These are phyloP conservation scores for Lagerstroemia speciosa DNA, from an alignment of 345 rosid genomes.

Conservation along the genomic window DNA sequence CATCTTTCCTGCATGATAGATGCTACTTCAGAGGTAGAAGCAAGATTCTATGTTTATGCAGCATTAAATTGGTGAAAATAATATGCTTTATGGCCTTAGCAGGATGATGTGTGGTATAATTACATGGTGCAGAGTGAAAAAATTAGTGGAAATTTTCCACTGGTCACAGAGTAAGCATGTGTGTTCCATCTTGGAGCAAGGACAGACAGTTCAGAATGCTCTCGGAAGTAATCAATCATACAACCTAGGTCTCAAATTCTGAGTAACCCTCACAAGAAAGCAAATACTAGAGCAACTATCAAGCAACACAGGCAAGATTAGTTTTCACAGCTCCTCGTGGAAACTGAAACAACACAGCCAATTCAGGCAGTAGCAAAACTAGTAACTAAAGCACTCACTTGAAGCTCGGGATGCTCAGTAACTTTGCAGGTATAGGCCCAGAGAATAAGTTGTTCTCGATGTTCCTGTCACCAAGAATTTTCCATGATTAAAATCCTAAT, in stretches of 20 bases:
- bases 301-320: not conserved
- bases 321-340: not conserved
- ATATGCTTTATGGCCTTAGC: not conserved
- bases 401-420: constrained; percentile 60
- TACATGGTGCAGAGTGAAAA: not conserved
- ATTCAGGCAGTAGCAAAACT: not conserved
- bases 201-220: not conserved
- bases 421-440: constrained; percentile 70
- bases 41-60: not conserved
- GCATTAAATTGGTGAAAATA: not conserved
- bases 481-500: not conserved
- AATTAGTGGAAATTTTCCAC: not conserved
- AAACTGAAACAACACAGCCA: not conserved
- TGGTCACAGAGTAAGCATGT: not conserved
- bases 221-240: not conserved
- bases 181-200: not conserved
- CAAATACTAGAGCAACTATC: not conserved
- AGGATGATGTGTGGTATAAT: not conserved
- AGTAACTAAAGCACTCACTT: constrained; percentile 30
- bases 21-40: not conserved
- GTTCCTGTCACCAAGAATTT: constrained; percentile 34
- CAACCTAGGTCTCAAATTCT: not conserved
- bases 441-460: constrained; percentile 79
- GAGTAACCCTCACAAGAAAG: not conserved
- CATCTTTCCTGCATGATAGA: constrained; percentile 57